Evolutionary conservation across 768 basidiomycete genomes (phyloP), one percentile per base, ranked within the genome.

Genomic region (Flagelloscypha sp.): DNA sequence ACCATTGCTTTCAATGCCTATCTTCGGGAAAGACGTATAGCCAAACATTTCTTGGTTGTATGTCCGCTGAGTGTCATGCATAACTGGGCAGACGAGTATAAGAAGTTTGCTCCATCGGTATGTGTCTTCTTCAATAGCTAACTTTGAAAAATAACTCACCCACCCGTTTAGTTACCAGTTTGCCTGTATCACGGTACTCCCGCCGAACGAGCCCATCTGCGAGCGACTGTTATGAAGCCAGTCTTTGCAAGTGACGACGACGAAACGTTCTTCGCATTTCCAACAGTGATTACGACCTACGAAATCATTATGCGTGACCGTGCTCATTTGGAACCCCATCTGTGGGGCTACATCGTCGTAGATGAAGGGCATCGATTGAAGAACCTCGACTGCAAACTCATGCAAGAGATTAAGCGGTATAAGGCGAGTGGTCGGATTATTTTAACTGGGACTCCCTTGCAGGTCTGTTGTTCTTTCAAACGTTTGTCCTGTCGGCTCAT

Each of bases 361-460:
- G 89, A 93, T 53, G 89, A 94, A 58, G 89, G 94, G 0, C 95
- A 99, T 58, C 68, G 94, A 16, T 57, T 99, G 53, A 98, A 98
- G 66, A 99, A 99, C 49, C 66, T 94, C 39, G 76, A 97, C 49
- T 90, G 89, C 58, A 82, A 76, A 62, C 73, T 97, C 11, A 86
- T 97, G 58, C 70, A 71, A 39, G 89, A 94, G 56, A 83, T 99
- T 46, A 93, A 92, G 62, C 76, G 77, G 48, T 92, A 90, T 52
- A 62, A 65, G 2, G 79, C 79, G 36, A 88, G 84, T 0, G 87
- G 89, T 27, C 66, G 95, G 30, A 84, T 97, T 75, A 84, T 99
- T 39, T 59, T 99, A 42, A 98, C 93, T 1, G 95, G 95, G 20
- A 99, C 95, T 12, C 95, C 95, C 6, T 60, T 99, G 24, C 93